Conservation (phyloP, 495 filamentous ascomycete genomes). For the Bacidia rubella region DNA sequence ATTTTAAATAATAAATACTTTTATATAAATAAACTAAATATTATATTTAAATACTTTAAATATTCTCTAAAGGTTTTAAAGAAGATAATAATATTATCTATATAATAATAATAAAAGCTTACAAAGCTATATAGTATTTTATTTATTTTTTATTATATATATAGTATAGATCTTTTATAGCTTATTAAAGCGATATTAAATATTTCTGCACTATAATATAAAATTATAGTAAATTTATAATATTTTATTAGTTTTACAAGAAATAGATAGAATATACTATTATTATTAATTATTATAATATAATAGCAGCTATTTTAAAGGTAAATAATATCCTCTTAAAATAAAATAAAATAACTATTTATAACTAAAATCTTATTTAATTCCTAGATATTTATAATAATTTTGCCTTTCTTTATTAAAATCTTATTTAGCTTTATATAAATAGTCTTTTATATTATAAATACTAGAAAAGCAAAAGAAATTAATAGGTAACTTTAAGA, state of each 20-base stretch:
- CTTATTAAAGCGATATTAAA: background rate
- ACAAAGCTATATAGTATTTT: background rate
- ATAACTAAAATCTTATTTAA: too few relatives aligned
- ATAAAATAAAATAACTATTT: background rate
- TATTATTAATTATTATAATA: background rate
- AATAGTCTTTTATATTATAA: background rate
- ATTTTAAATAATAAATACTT: background rate
- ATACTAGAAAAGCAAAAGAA: background rate
- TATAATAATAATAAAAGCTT: background rate
- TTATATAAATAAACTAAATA: background rate
- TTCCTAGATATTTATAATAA: too few relatives aligned
- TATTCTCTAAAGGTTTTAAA: background rate
- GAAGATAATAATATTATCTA: background rate
- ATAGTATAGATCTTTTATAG: slow-evolving; percentile 1
- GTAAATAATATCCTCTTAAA: slow-evolving; percentile 1
- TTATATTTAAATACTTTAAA: background rate
- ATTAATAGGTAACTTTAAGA: background rate
- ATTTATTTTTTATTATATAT: slow-evolving; percentile 3
- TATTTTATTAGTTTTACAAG: background rate
- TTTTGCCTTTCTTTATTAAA: too few relatives aligned
- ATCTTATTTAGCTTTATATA: too few relatives aligned
- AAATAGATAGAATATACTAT: slow-evolving; percentile 5
- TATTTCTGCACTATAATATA: background rate
- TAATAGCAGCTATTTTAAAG: background rate
- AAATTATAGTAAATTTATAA: background rate